These are phyloP conservation scores for Biscutella laevigata DNA, from an alignment of 441 rosid genomes.

Conservation along the genomic window DNA sequence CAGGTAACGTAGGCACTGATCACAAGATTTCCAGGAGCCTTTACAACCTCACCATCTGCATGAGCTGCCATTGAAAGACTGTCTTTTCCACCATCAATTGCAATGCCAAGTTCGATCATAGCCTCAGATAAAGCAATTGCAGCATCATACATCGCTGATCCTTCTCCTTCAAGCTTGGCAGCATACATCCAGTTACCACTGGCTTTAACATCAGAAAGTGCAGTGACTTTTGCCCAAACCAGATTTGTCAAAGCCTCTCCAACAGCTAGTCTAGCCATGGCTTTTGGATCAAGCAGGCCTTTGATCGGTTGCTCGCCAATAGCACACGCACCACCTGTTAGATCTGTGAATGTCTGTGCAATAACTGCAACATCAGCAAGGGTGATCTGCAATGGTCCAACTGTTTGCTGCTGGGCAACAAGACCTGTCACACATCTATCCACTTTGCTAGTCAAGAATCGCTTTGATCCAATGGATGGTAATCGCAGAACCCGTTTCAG, in stretches of 20 bases:
- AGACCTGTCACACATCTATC: conserved; percentile 96
- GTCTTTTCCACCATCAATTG: conserved; percentile 96
- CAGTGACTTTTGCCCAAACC: conserved; percentile 85
- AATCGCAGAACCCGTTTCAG: conserved; percentile 79
- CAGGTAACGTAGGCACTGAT: conserved; percentile 82
- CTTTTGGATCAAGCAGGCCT: conserved; percentile 78
- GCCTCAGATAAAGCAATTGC: conserved; percentile 74
- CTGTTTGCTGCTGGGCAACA: conserved; percentile 97
- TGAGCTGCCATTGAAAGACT: conserved; percentile 96
- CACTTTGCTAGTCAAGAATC: conserved; percentile 86
- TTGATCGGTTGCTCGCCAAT: conserved; percentile 94
- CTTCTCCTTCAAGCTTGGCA: conserved; percentile 95
- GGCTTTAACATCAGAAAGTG: conserved; percentile 87
- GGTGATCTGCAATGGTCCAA: conserved; percentile 84
- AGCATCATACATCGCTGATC: conserved; percentile 94
- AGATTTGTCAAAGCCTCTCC: conserved; percentile 95
- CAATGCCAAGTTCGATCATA: conserved; percentile 90
- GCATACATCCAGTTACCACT: conserved; percentile 99
- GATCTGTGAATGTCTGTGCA: conserved; percentile 67
- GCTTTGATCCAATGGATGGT: conserved; percentile 77
- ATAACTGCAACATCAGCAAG: conserved; percentile 95
- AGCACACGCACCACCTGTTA: conserved; percentile 89
- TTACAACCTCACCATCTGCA: conserved; percentile 70
- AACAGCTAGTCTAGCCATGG: conserved; percentile 91
- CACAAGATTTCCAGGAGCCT: conserved; percentile 96